Base-by-base conservation (phyloP, 192 early-diverging fungal genomes). In the Backusella tarrabulga region DNA sequence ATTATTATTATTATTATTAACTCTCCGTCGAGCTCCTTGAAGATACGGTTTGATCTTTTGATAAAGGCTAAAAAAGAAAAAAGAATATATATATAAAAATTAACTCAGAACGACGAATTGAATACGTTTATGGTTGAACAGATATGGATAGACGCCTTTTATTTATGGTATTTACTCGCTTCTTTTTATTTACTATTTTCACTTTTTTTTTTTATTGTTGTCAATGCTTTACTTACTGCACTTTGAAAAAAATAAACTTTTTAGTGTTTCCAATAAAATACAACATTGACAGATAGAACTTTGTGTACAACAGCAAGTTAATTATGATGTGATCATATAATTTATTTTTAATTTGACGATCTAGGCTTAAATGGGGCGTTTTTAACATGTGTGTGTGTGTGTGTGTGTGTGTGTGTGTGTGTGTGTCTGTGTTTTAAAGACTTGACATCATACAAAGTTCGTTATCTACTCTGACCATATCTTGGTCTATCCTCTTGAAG, bases 341-440 rank as follows among this genome's bases (percentile, higher is more conserved):
- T 32, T 32, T 44, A 5, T 44, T 44, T 60, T 60, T 60, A 23
- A 5, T 54, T 26, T 94, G 52, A 1, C 15, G 15, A 44, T 44
- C 42, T 44, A 56, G 9, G 52, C 52, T 56, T 56, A 56, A 56
- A 56, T n/a, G 4, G n/a, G n/a, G 0, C 9, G 52, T 9, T 9
- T 56, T 56, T 21, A 56, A 9, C 52, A 17, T 19, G 42, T 44
- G 15, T 44, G 29, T 19, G 42, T 44, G 15, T 44, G 15, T 44
- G 42, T 44, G 42, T 44, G 29, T 19, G 42, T 44, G 15, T 44
- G 15, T 44, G 42, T 44, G 42, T 19, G 42, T 44, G 15, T 44
- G 29, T 19, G 42, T 44, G 15, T 44, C 42, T 44, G 42, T 44
- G 42, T 44, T 44, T 40, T 23, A 60, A 23, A 60, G 54, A 26